These are phyloP conservation scores for Candida silvatica DNA, from an alignment of 805 yeast genomes.

Conservation along the genomic window DNA sequence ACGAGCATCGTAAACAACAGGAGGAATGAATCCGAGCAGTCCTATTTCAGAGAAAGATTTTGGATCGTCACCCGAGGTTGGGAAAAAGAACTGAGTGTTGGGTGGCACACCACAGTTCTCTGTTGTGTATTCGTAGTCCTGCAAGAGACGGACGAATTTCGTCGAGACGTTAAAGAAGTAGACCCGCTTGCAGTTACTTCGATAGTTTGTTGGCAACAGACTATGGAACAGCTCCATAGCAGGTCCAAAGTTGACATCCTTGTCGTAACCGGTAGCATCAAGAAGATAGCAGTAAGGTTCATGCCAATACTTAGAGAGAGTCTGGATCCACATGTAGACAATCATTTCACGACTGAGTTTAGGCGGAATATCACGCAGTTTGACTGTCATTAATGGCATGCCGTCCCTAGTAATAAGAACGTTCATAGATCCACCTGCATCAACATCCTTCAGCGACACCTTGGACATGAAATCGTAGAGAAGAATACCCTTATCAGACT, in stretches of 20 bases:
- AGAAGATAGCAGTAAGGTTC: constrained; percentile 50
- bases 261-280: constrained; percentile 57
- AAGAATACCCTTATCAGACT: constrained; percentile 37
- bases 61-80: constrained; percentile 38
- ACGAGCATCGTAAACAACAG: constrained; percentile 38
- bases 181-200: constrained; percentile 41
- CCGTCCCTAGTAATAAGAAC: constrained; percentile 70
- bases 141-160: constrained; percentile 5
- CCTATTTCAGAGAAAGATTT: constrained; percentile 34
- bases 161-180: constrained; percentile 44
- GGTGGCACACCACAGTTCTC: not conserved
- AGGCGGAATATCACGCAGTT: constrained; percentile 20
- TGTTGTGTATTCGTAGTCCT: not conserved
- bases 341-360: constrained; percentile 31
- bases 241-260: constrained; percentile 7
- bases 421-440: constrained; percentile 38
- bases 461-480: constrained; percentile 70
- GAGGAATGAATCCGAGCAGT: constrained; percentile 31
- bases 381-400: constrained; percentile 53
- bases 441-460: constrained; percentile 46
- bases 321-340: constrained; percentile 53
- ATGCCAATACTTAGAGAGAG: constrained; percentile 65
- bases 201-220: constrained; percentile 41
- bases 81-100: constrained; percentile 22
- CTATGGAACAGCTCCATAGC: constrained; percentile 13